These are phyloP conservation scores for Raphanus sativus DNA, from an alignment of 345 rosid genomes.

Conservation along the genomic window DNA sequence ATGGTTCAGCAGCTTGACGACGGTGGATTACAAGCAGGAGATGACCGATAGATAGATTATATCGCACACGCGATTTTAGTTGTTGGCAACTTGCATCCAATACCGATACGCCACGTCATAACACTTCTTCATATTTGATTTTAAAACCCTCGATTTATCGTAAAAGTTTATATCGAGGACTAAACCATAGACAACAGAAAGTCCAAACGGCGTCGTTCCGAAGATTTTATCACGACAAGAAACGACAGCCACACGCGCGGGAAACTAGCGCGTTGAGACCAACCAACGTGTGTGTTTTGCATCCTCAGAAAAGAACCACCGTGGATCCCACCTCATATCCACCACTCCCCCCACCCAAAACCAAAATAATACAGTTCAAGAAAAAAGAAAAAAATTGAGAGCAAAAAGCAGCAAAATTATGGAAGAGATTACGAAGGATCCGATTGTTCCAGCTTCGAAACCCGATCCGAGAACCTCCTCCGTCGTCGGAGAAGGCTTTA, in stretches of 20 bases:
- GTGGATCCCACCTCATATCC: slow-evolving; percentile 38
- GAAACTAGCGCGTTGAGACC: slow-evolving; percentile 17
- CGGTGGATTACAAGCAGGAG: neutral
- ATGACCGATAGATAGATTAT: neutral
- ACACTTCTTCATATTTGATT: neutral
- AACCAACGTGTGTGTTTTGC: slow-evolving; percentile 31
- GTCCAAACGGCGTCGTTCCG: neutral
- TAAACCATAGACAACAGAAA: neutral
- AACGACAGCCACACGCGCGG: slow-evolving; percentile 30
- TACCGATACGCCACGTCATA: neutral
- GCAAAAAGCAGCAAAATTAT: neutral
- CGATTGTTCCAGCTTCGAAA: slow-evolving; percentile 66
- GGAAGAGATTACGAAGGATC: slow-evolving; percentile 54
- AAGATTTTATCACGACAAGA: slow-evolving; percentile 55
- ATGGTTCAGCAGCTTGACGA: slow-evolving; percentile 23
- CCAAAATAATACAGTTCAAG: neutral
- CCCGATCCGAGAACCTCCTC: slow-evolving; percentile 41
- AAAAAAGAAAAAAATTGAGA: neutral
- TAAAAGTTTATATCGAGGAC: neutral
- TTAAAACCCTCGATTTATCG: neutral
- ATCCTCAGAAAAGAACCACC: slow-evolving; percentile 43
- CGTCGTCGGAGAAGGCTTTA: slow-evolving; percentile 21
- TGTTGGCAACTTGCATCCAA: slow-evolving; percentile 11
- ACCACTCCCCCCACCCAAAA: slow-evolving; percentile 6
- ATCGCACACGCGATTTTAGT: neutral